phyloP scores from a whole-genome alignment of 495 filamentous ascomycete genomes.

The Aspergillus hancockii region DNA sequence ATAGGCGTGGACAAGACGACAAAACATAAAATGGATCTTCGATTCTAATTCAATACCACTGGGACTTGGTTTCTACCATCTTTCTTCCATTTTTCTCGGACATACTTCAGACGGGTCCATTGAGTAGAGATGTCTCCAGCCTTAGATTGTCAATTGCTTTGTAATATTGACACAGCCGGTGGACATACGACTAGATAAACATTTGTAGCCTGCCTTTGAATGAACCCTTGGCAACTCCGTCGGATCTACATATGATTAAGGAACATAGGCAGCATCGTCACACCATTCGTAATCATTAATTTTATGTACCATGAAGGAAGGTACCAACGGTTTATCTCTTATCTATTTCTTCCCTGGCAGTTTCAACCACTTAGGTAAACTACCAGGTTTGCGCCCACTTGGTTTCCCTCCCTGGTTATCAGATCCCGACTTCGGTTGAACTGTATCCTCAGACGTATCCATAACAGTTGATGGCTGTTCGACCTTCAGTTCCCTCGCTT shows the following conservation, averaged over 20 bases:
- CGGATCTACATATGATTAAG: not conserved
- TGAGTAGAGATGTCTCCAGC: not conserved
- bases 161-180: not conserved
- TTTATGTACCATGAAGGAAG: not conserved
- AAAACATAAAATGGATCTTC: constrained; percentile 10
- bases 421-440: constrained; percentile 25
- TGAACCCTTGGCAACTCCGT: not conserved
- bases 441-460: constrained; percentile 45
- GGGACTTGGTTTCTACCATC: constrained; percentile 7
- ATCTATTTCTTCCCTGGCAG: constrained; percentile 57
- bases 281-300: not conserved
- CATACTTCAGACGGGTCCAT: not conserved
- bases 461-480: constrained; percentile 43
- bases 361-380: constrained; percentile 72
- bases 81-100: not conserved
- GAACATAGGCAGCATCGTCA: not conserved
- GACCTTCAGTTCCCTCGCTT: constrained; percentile 67
- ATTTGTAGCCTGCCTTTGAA: not conserved
- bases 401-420: constrained; percentile 36
- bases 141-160: not conserved
- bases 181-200: not conserved
- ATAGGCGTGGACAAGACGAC: constrained; percentile 12
- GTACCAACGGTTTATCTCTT: not conserved
- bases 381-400: constrained; percentile 47
- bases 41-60: constrained; percentile 15